A percentile compares a stretch with the other conserved stretches of the same genome.
phyloP scores from a whole-genome alignment of 1,139 yeast species.

The Suhomyces choctaworum region DNA sequence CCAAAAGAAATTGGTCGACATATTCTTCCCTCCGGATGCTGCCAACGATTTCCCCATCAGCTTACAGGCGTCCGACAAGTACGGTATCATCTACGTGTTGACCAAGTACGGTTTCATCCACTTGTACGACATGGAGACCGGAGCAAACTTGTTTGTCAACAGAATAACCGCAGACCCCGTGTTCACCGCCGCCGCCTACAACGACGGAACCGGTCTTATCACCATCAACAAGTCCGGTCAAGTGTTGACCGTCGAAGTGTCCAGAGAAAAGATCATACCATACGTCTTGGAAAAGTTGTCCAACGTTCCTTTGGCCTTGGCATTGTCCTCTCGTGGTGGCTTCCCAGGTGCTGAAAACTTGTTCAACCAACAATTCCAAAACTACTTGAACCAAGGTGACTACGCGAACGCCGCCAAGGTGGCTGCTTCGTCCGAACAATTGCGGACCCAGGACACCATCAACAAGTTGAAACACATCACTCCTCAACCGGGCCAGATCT shows the following conservation, averaged over 20 bases:
- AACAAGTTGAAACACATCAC: constrained; percentile 88
- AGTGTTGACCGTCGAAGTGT: constrained; percentile 87
- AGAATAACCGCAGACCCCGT: constrained; percentile 96
- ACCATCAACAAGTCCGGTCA: constrained; percentile 96
- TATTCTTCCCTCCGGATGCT: constrained; percentile 97
- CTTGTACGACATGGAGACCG: constrained; percentile 90
- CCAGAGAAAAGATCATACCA: constrained; percentile 83
- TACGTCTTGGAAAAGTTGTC: constrained; percentile 85
- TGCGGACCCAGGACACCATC: constrained; percentile 94
- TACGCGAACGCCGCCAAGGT: constrained; percentile 92
- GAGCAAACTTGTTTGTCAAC: constrained; percentile 90
- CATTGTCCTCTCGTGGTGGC: constrained; percentile 93
- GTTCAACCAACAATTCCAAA: constrained; percentile 89
- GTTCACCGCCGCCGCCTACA: constrained; percentile 81
- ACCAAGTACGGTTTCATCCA: constrained; percentile 98
- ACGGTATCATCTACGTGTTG: constrained; percentile 83
- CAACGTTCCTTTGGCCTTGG: constrained; percentile 82
- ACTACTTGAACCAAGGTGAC: constrained; percentile 79
- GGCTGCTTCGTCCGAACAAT: constrained; percentile 92
- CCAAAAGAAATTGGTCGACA: constrained; percentile 86
- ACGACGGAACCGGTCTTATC: constrained; percentile 77
- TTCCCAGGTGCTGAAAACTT: constrained; percentile 95
- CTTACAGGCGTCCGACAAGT: constrained; percentile 80
- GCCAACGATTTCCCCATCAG: constrained; percentile 96
- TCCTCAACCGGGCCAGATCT: constrained; percentile 93